These are phyloP conservation scores for Spinacia oleracea DNA, from an alignment of 179 eudicot genomes.

Conservation along the genomic window DNA sequence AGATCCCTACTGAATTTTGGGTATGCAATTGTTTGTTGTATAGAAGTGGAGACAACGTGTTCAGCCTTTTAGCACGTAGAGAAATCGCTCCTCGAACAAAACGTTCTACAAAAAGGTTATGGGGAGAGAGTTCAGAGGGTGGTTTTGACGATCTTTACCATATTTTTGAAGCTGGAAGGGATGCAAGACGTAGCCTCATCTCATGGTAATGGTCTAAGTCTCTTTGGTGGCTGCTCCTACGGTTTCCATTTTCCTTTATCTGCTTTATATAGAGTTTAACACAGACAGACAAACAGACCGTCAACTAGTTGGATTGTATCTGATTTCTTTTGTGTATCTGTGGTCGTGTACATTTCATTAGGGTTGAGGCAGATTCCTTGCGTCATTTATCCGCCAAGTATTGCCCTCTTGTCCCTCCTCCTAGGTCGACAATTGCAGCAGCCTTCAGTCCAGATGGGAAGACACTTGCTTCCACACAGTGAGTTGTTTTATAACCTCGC, in stretches of 20 bases:
- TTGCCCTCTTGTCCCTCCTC: constrained; percentile 88
- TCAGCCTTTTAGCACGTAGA: constrained; percentile 64
- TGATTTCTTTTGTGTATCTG: neutral
- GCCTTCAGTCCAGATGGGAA: constrained; percentile 94
- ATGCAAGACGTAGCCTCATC: constrained; percentile 67
- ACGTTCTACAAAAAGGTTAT: constrained; percentile 52
- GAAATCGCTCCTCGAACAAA: constrained; percentile 76
- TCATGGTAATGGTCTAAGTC: constrained; percentile 62
- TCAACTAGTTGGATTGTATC: neutral
- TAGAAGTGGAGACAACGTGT: constrained; percentile 62
- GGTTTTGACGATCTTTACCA: constrained; percentile 34
- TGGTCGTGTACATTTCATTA: constrained; percentile 6
- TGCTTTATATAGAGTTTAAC: neutral
- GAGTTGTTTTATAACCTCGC: constrained; percentile 29
- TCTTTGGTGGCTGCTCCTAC: neutral
- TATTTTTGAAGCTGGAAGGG: constrained; percentile 51
- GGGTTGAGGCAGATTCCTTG: constrained; percentile 89
- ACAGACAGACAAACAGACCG: neutral
- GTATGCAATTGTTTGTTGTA: constrained; percentile 7
- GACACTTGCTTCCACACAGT: constrained; percentile 96
- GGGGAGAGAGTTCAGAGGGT: constrained; percentile 44
- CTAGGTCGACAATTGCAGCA: constrained; percentile 95
- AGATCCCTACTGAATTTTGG: constrained; percentile 15
- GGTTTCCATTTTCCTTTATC: neutral
- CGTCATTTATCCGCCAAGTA: constrained; percentile 81